Evolutionary conservation across 2,329 filamentous ascomycete genomes (phyloP).

Genomic region (Aureobasidium pullulans): DNA sequence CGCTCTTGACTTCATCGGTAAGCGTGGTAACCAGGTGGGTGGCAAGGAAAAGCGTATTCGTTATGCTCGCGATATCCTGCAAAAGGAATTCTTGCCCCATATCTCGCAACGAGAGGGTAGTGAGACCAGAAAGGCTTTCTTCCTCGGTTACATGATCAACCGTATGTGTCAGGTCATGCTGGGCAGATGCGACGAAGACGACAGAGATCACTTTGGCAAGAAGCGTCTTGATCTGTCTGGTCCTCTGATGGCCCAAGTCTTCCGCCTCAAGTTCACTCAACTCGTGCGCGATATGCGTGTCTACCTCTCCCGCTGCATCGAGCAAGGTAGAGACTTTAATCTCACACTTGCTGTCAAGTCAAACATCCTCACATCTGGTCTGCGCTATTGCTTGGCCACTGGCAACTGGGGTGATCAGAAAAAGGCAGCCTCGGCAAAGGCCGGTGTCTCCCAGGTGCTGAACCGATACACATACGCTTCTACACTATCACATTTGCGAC

Average conservation of each 20-base stretch:
- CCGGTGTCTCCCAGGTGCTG: constrained; percentile 94
- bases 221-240: constrained; percentile 95
- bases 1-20: constrained; percentile 90
- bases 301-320: constrained; percentile 87
- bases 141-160: constrained; percentile 98
- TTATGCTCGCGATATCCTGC: constrained; percentile 87
- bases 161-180: constrained; percentile 88
- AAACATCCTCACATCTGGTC: constrained; percentile 80
- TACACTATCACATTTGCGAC: constrained; percentile 88
- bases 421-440: constrained; percentile 90
- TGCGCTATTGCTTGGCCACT: constrained; percentile 95
- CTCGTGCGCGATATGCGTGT: constrained; percentile 85
- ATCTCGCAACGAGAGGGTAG: constrained; percentile 93
- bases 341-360: constrained; percentile 85
- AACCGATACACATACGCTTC: constrained; percentile 98
- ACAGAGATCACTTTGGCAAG: constrained; percentile 98
- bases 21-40: constrained; percentile 69
- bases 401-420: constrained; percentile 99
- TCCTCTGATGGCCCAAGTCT: constrained; percentile 89
- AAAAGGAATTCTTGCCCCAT: constrained; percentile 93
- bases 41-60: constrained; percentile 84
- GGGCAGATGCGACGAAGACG: constrained; percentile 87
- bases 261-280: constrained; percentile 84
- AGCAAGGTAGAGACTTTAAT: constrained; percentile 82
- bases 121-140: constrained; percentile 94